phyloP scores from a whole-genome alignment of 1,139 yeast species.

The Kodamaea ohmeri region DNA sequence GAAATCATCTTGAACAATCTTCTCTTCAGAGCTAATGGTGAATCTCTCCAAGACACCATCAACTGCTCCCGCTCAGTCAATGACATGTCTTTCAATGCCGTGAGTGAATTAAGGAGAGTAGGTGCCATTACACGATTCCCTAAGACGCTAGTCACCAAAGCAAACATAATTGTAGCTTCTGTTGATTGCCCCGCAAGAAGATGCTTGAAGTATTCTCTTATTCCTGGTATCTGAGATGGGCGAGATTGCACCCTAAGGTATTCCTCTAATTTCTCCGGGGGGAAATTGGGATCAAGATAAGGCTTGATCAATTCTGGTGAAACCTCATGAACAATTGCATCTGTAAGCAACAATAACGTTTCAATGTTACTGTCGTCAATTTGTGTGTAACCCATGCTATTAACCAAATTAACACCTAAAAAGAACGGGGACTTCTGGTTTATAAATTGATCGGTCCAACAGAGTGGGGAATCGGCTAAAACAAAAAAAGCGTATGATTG shows the following conservation, averaged over 20 bases:
- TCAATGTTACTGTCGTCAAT: constrained; percentile 30
- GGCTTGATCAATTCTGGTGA: constrained; percentile 30
- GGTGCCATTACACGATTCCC: constrained; percentile 37
- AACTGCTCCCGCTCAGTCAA: constrained; percentile 28
- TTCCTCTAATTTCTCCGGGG: constrained; percentile 31
- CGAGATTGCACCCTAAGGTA: constrained; percentile 28
- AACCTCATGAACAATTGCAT: constrained; percentile 37
- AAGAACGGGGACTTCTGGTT: not conserved
- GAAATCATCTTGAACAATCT: constrained; percentile 28
- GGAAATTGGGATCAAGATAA: constrained; percentile 24
- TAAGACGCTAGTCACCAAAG: constrained; percentile 27
- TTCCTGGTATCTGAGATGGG: constrained; percentile 34
- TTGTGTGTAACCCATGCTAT: constrained; percentile 10
- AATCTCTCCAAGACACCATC: constrained; percentile 38
- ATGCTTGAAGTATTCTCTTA: constrained; percentile 20
- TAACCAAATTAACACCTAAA: not conserved
- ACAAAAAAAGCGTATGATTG: constrained; percentile 3
- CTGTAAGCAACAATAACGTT: constrained; percentile 28
- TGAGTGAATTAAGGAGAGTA: constrained; percentile 33
- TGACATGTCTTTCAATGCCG: constrained; percentile 38
- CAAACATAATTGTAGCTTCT: constrained; percentile 24
- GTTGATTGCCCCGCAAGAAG: constrained; percentile 6
- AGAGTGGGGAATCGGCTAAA: not conserved
- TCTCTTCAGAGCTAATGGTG: constrained; percentile 31
- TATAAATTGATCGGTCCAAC: not conserved